Base-by-base conservation (phyloP, 1,139 yeast genomes). In the Yamadazyma dendronema region DNA sequence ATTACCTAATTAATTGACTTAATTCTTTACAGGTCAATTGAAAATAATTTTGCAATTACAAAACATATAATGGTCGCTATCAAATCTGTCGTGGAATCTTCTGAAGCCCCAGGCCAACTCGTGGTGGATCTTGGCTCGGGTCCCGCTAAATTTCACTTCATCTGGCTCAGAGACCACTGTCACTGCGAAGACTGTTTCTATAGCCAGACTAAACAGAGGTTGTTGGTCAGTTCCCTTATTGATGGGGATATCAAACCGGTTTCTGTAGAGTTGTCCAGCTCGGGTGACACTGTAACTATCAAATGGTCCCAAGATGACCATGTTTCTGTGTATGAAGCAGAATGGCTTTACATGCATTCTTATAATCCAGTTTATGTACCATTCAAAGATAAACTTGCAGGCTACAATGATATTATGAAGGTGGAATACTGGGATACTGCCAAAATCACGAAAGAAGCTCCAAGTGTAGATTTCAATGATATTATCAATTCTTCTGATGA, bases 111-210 rank as follows among this genome's bases (percentile, higher is more conserved):
- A 19, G 22, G 6, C 22, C 22, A 19, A 19, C 9, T 19, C n/a
- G n/a, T n/a, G n/a, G n/a, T n/a, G n/a, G n/a, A n/a, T 19, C 22
- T 9, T 9, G 22, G 9, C 9, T 19, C 22, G 6, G 22, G 8
- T 19, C 22, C 27, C 12, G n/a, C 27, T 12, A 24, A 24, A 14
- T 71, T 48, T 54, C 84, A 80, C 55, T 58, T 72, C 55, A 67
- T 83, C 38, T 83, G 89, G 89, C 65, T 84, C 22, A 64, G 90
- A 35, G 92, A 84, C 56, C 74, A 77, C 49, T 84, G 90, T 52
- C 84, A 75, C 41, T 81, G 88, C 49, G 59, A 63, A n/a, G 50
- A 66, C 17, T 81, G 88, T 57, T 79, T 71, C 59, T 82, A 77
- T 50, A 64, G 72, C 3, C 57, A 64, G 35, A 84, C 90, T 17